A percentile compares a stretch with the other conserved stretches of the same genome.
These are phyloP conservation scores for Fallopia convolvulus DNA, from an alignment of 148 eudicot species.

Conservation along the genomic window DNA sequence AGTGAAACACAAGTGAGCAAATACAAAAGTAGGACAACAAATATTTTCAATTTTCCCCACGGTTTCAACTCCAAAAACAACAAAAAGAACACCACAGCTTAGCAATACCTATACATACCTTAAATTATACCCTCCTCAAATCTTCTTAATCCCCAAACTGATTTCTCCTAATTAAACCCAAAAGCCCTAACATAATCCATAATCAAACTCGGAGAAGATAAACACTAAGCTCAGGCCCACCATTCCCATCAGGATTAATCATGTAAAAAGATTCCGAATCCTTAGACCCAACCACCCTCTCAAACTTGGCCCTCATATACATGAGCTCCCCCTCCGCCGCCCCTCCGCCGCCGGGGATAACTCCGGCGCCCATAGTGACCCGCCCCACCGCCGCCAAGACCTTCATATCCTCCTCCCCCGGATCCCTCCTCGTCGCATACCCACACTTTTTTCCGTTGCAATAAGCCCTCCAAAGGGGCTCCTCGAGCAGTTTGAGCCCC, in stretches of 20 bases:
- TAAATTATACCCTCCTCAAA: neutral
- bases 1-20: neutral
- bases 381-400: conserved; percentile 56
- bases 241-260: conserved; percentile 90
- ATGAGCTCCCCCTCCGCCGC: conserved; percentile 57
- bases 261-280: conserved; percentile 95
- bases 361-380: conserved; percentile 93
- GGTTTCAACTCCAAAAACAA: neutral
- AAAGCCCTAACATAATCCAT: neutral
- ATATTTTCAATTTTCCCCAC: neutral
- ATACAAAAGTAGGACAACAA: neutral
- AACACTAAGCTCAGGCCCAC: conserved; percentile 81
- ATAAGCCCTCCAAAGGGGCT: conserved; percentile 86
- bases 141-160: neutral
- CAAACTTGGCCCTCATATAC: conserved; percentile 95
- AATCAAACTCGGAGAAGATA: conserved; percentile 56
- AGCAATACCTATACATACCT: neutral
- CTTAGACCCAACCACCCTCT: conserved; percentile 76
- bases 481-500: conserved; percentile 45
- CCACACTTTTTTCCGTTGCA: conserved; percentile 96
- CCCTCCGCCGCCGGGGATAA: conserved; percentile 40
- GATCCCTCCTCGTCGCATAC: conserved; percentile 59
- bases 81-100: neutral
- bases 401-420: conserved; percentile 62
- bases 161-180: neutral